Base-by-base conservation (phyloP, 2,329 filamentous ascomycete species). In the Cytospora piceae region DNA sequence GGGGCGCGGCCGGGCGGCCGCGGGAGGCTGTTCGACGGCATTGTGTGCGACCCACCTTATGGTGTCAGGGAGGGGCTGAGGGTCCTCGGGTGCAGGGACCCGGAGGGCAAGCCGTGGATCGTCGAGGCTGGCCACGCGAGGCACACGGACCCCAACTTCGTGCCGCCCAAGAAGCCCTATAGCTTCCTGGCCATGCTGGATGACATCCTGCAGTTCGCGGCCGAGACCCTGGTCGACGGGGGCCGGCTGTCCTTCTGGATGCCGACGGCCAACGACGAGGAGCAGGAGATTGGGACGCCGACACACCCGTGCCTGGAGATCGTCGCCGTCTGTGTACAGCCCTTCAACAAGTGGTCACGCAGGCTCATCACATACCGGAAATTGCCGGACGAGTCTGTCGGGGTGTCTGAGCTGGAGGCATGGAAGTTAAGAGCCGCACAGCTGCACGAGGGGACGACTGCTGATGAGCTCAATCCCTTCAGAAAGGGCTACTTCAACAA, bases 231-330 rank as follows among this genome's bases (percentile, higher is more conserved):
- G 0, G 91, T 97, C 9, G 88, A 92, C 61, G 79, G 87, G 68
- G 95, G 93, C 0, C 84, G 95, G 32, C 76, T 99, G 12, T 92
- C 91, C 9, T 96, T 99, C 81, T 99, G 95, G 95, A 96, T 98
- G 92, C 95, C 95, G 0, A 96, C 93, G 0, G 90, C 93, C 32
- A 93, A 92, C 73, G 89, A 91, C 67, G 86, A 93, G 70, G 85
- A 92, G 57, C 85, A 90, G 65, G 91, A 94, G 73, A 87, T 97
- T 27, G 82, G 87, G 0, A 84, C 94, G 17, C 94, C 94, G 0
- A 84, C 82, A 24, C 93, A 98, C 74, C 90, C 91, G 0, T 87
- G 85, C 65, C 79, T 99, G 17, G 85, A 90, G 72, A 79, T 94
- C 29, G 84, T 93, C 24, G 88, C 85, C 53, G 85, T 93, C 34